Base-by-base conservation (phyloP, 2,329 filamentous ascomycete genomes). In the Claviceps spartinae region DNA sequence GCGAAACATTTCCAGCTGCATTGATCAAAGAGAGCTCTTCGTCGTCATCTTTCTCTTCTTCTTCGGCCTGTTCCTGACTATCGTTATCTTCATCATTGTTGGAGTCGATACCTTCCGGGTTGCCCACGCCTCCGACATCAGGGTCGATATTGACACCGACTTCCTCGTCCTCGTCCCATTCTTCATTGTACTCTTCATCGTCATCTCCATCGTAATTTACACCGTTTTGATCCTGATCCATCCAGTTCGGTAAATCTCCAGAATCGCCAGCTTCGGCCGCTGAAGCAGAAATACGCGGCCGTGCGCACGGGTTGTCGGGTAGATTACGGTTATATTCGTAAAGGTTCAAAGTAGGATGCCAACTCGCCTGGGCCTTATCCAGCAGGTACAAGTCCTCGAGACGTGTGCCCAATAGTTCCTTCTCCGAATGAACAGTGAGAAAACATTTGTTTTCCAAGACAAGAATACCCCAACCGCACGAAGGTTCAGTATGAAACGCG, bases 401-500 rank as follows among this genome's bases (percentile, higher is more conserved):
- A 5, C 59, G 51, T 13, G 62, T 45, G 16, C 67, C 67, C 40
- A 69, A 56, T 20, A 70, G 56, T 36, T 69, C 63, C 50, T 65
- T 61, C n/a, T 61, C 54, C 20, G 61, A 61, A 18, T 60, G 54
- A 34, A 70, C 69, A 3, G 57, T 55, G 47, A 71, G 59, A 56
- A 78, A 78, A 53, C 65, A 68, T 49, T 64, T 68, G 38, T 69
- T 65, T 0, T 69, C 68, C 6, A 79, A 58, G 6, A 72, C 66
- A 41, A 77, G 60, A 9, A 77, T 66, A 7, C 75, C 74, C 76
- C 76, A 79, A 1, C 72, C 75, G 49, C 58, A 61, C 5, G 66
- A 66, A 1, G 53, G 48, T 18, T 55, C 54, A 13, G 59, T 59
- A 36, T 54, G 61, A 47, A 57, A 59, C 44, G 68, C 63, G 46